A percentile compares a stretch with the other conserved stretches of the same genome.
phyloP scores from a whole-genome alignment of 2,329 filamentous ascomycete genomes.

The Talaromyces pinophilus region DNA sequence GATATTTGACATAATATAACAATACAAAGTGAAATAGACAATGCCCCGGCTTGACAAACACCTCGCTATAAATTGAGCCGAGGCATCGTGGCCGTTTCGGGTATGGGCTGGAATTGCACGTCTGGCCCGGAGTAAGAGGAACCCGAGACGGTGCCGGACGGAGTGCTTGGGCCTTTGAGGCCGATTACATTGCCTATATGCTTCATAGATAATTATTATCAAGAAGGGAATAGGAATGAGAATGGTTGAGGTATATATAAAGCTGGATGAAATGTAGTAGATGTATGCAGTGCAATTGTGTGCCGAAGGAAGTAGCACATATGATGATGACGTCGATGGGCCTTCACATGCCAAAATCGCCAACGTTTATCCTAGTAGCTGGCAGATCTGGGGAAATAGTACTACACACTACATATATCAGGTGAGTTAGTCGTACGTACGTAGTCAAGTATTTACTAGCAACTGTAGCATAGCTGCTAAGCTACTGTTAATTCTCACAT shows the following conservation, averaged over 20 bases:
- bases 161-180: neutral
- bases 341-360: constrained; percentile 19
- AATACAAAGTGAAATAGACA: neutral
- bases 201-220: neutral
- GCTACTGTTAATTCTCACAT: neutral
- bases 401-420: neutral
- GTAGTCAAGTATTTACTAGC: neutral
- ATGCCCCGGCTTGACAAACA: neutral
- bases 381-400: constrained; percentile 3
- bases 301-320: neutral
- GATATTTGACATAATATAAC: neutral
- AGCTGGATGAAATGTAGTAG: neutral
- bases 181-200: neutral
- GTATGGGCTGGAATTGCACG: neutral
- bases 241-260: neutral
- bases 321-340: constrained; percentile 20
- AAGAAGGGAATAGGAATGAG: neutral
- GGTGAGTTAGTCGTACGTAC: neutral
- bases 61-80: constrained; percentile 7
- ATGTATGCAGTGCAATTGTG: neutral
- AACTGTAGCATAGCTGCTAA: neutral
- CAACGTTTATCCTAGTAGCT: neutral
- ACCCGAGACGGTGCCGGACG: neutral
- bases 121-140: constrained; percentile 1
- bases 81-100: constrained; percentile 6